These are phyloP conservation scores for Leishmania arabica DNA, from an alignment of 208 protist genomes.

Conservation along the genomic window DNA sequence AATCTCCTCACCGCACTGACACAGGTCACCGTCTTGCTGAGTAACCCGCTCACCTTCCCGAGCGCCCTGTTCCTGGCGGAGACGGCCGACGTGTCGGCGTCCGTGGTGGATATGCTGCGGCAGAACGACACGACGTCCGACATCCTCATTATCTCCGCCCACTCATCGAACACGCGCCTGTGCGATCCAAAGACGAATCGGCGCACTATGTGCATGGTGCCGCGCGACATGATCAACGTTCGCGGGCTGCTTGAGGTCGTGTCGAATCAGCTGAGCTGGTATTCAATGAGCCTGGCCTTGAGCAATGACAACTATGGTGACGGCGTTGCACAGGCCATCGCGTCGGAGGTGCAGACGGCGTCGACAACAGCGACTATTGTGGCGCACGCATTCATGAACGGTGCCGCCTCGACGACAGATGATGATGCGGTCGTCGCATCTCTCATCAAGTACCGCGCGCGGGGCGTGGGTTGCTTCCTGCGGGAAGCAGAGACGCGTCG, in stretches of 20 bases:
- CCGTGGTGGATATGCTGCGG: slow-evolving; percentile 63
- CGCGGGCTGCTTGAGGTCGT: slow-evolving; percentile 67
- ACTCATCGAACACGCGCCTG: slow-evolving; percentile 60
- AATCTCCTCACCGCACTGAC: slow-evolving; percentile 60
- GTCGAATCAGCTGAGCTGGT: slow-evolving; percentile 67
- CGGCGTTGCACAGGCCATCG: slow-evolving; percentile 47
- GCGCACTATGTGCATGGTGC: slow-evolving; percentile 77
- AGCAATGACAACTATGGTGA: slow-evolving; percentile 68
- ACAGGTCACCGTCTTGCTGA: slow-evolving; percentile 43
- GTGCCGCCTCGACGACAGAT: slow-evolving; percentile 38
- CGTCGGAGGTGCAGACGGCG: slow-evolving; percentile 46
- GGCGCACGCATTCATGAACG: slow-evolving; percentile 62
- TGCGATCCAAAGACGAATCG: slow-evolving; percentile 66
- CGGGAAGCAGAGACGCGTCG: slow-evolving; percentile 53
- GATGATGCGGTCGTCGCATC: slow-evolving; percentile 59
- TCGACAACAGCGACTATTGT: slow-evolving; percentile 66
- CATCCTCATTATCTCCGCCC: slow-evolving; percentile 67
- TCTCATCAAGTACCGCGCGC: slow-evolving; percentile 45
- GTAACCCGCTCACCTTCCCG: slow-evolving; percentile 33
- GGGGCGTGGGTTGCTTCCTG: slow-evolving; percentile 71
- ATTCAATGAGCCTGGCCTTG: slow-evolving; percentile 70
- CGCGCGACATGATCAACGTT: slow-evolving; percentile 70
- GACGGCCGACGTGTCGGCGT: slow-evolving; percentile 60
- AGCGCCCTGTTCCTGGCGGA: slow-evolving; percentile 77
- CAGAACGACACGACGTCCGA: slow-evolving; percentile 35